Evolutionary conservation across 2,329 filamentous ascomycete genomes (phyloP).

Genomic region (Ophiostoma perfectum): DNA sequence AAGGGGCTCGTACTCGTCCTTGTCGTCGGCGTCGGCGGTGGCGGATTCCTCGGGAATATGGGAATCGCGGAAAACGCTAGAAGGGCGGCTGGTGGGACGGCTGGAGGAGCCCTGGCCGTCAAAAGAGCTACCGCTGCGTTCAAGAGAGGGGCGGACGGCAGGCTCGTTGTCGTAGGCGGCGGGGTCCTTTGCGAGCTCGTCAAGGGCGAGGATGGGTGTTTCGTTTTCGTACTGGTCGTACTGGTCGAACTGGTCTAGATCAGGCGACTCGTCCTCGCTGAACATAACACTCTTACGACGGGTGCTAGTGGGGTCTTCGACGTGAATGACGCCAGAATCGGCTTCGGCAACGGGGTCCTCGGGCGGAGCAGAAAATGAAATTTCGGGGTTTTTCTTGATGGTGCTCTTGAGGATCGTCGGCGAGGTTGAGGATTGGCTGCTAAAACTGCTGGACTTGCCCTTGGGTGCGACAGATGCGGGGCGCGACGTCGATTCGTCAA

Average conservation of each 20-base stretch:
- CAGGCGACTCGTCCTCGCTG: constrained; percentile 39
- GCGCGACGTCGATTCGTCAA: constrained; percentile 75
- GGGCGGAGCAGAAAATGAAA: constrained; percentile 30
- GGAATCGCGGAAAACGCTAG: constrained; percentile 32
- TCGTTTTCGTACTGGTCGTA: constrained; percentile 52
- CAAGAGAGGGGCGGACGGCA: constrained; percentile 70
- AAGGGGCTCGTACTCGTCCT: constrained; percentile 90
- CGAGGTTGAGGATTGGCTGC: constrained; percentile 1
- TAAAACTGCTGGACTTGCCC: constrained; percentile 4
- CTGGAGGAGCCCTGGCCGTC: constrained; percentile 43
- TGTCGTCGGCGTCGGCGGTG: constrained; percentile 58
- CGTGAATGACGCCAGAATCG: constrained; percentile 60
- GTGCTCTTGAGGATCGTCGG: constrained; percentile 11
- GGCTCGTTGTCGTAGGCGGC: constrained; percentile 66
- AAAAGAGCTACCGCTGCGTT: constrained; percentile 55
- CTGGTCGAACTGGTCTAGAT: constrained; percentile 29
- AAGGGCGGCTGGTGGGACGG: constrained; percentile 41
- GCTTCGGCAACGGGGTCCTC: constrained; percentile 37
- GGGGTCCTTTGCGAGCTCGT: constrained; percentile 74
- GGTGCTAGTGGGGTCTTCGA: constrained; percentile 57
- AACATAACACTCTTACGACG: constrained; percentile 42
- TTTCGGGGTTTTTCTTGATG: constrained; percentile 30
- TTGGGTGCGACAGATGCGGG: constrained; percentile 24
- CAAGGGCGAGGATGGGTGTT: constrained; percentile 79
- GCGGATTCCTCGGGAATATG: constrained; percentile 52